Evolutionary conservation across 2,329 filamentous ascomycete genomes (phyloP), one percentile per base, ranked within the genome.

Genomic region (Pseudogymnoascus sp.): DNA sequence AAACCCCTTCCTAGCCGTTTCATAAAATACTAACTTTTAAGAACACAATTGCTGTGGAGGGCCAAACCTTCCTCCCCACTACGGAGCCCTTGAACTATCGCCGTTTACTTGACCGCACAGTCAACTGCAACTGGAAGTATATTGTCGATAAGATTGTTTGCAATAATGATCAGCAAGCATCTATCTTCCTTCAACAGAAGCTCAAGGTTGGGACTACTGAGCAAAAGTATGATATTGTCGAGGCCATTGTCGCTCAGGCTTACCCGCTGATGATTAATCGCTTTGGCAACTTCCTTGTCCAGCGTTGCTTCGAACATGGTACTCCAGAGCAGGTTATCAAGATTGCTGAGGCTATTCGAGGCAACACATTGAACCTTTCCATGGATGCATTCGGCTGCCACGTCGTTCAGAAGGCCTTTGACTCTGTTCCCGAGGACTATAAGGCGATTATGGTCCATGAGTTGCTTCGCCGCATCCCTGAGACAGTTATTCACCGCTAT

Each of bases 391-490:
- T 99, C 73, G 94, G 94, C 22, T 99, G 94, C 71, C 94, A 99
- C 73, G 94, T 99, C 49, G 89, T 99, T 58, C 94, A 99, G 76
- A 99, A 99, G 77, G 95, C 94, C 0, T 97, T 99, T 72, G 95
- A 99, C 74, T 95, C 90, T 62, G 94, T 99, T 28, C 91, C 94
- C 0, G 95, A 99, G 74, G 90, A 96, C 69, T 96, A 97, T 82
- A 99, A 99, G 77, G 91, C 92, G 11, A 88, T 94, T 73, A 97
- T 99, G 92, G 94, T 99, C n/a, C 91, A 96, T 72, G 94, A 99
- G 73, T 82, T 99, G 25, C 85, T 99, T 63, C 91, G 92, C 65
- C 88, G 92, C 62, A 99, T 99, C 67, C 94, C 93, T 0, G 93
- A 99, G 76, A 99, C 94, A 2, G 92, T 99, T 67, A 94, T 99